Percentiles rank a stretch among this genome's conserved stretches.
phyloP scores from a whole-genome alignment of 495 filamentous ascomycete species.

The Penicillium paradoxum region DNA sequence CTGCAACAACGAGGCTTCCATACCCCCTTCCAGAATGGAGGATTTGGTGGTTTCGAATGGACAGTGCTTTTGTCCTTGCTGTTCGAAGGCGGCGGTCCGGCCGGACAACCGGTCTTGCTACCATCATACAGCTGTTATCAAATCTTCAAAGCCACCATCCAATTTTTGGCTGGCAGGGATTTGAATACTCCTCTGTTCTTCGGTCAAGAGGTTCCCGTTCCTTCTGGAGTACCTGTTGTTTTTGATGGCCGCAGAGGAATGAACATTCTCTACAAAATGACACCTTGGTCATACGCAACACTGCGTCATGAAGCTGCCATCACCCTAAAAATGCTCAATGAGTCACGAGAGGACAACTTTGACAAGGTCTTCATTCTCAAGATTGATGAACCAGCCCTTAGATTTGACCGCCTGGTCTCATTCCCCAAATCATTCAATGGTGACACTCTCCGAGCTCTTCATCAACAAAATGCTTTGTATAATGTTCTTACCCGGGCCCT shows the following conservation, averaged over 20 bases:
- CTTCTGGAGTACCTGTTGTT: slow-evolving; percentile 39
- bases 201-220: slow-evolving; percentile 28
- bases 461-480: slow-evolving; percentile 44
- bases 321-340: slow-evolving; percentile 67
- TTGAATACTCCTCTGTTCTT: slow-evolving; percentile 61
- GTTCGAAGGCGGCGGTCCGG: slow-evolving; percentile 66
- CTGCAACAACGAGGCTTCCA: slow-evolving; percentile 80
- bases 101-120: slow-evolving; percentile 65
- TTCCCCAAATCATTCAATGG: slow-evolving; percentile 27
- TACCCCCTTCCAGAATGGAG: slow-evolving; percentile 61
- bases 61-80: slow-evolving; percentile 70
- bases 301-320: slow-evolving; percentile 65
- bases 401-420: slow-evolving; percentile 60
- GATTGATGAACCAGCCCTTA: slow-evolving; percentile 58
- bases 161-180: slow-evolving; percentile 72
- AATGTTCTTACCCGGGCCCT: slow-evolving; percentile 61
- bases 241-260: slow-evolving; percentile 65
- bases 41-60: slow-evolving; percentile 95
- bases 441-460: slow-evolving; percentile 29
- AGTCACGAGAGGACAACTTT: slow-evolving; percentile 74
- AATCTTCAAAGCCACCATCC: slow-evolving; percentile 85
- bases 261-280: slow-evolving; percentile 92
- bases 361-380: slow-evolving; percentile 74
- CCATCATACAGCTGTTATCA: slow-evolving; percentile 84
- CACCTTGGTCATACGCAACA: slow-evolving; percentile 69